These are phyloP conservation scores for Podila horticola DNA, from an alignment of 192 early-diverging fungal genomes.

Conservation along the genomic window DNA sequence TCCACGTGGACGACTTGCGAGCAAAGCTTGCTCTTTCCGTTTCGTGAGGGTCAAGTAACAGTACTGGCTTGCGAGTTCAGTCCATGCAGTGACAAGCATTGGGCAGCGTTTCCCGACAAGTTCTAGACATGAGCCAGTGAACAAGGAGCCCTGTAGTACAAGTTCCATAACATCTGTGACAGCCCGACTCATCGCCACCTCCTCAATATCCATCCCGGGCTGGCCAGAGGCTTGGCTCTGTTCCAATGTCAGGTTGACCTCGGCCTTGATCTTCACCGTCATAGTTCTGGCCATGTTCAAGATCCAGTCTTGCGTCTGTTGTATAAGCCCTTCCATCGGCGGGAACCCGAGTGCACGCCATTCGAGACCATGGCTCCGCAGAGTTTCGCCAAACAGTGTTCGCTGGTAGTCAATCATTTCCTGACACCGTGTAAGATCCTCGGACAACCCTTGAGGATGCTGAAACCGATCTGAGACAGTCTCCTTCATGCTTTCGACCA, in stretches of 20 bases:
- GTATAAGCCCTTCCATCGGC: conserved; percentile 35
- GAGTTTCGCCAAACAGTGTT: conserved; percentile 37
- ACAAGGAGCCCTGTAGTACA: conserved; percentile 39
- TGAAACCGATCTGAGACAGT: conserved; percentile 37
- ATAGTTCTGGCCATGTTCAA: conserved; percentile 36
- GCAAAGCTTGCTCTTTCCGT: conserved; percentile 14
- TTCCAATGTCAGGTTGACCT: conserved; percentile 30
- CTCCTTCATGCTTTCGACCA: conserved; percentile 43
- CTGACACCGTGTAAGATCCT: conserved; percentile 36
- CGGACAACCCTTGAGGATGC: conserved; percentile 34
- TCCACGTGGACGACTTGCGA: conserved; percentile 1
- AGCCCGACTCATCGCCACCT: conserved; percentile 19
- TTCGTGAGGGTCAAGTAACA: conserved; percentile 26
- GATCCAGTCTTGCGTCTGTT: conserved; percentile 42
- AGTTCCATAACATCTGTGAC: conserved; percentile 31
- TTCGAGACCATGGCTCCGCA: conserved; percentile 32
- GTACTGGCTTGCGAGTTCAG: conserved; percentile 33
- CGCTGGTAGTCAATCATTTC: conserved; percentile 45
- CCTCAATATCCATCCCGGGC: conserved; percentile 22
- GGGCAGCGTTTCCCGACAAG: conserved; percentile 30
- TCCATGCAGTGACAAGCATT: conserved; percentile 36
- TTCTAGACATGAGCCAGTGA: conserved; percentile 35
- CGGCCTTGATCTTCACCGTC: conserved; percentile 33
- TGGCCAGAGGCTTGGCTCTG: background rate
- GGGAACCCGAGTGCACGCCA: conserved; percentile 44